A percentile compares a stretch with the other conserved stretches of the same genome.
These are phyloP conservation scores for Malus asiatica DNA, from an alignment of 306 rosid genomes.

Conservation along the genomic window DNA sequence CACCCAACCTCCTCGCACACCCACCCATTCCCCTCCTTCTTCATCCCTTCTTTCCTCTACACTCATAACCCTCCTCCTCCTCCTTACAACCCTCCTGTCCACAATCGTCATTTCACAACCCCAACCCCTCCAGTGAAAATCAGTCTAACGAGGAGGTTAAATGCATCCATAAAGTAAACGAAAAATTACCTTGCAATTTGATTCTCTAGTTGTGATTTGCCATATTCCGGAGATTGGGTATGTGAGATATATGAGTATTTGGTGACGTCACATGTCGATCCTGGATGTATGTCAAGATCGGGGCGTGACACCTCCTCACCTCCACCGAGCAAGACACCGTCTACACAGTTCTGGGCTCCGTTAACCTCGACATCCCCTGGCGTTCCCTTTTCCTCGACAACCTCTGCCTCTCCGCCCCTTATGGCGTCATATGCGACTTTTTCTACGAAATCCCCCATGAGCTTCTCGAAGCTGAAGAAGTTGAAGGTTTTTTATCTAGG, in stretches of 20 bases:
- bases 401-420: constrained; percentile 56
- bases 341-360: constrained; percentile 42
- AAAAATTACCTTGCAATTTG: too few relatives aligned
- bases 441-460: constrained; percentile 7
- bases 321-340: constrained; percentile 43
- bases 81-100: constrained; percentile 8
- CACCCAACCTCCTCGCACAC: too few relatives aligned
- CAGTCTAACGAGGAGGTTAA: too few relatives aligned
- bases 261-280: too few relatives aligned
- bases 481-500: constrained; percentile 61
- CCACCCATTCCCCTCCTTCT: too few relatives aligned
- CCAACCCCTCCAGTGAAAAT: constrained; percentile 15
- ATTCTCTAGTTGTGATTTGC: too few relatives aligned
- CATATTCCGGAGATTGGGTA: too few relatives aligned
- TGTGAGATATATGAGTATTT: too few relatives aligned
- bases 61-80: not conserved
- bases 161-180: too few relatives aligned
- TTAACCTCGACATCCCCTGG: constrained; percentile 66
- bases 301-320: not conserved
- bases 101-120: constrained; percentile 24
- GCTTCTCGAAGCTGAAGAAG: constrained; percentile 18
- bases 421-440: constrained; percentile 60
- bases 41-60: too few relatives aligned
- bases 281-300: too few relatives aligned
- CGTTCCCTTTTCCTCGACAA: constrained; percentile 53